Base-by-base conservation (phyloP, 1,284 basidiomycete species). In the Ganoderma resinaceum region DNA sequence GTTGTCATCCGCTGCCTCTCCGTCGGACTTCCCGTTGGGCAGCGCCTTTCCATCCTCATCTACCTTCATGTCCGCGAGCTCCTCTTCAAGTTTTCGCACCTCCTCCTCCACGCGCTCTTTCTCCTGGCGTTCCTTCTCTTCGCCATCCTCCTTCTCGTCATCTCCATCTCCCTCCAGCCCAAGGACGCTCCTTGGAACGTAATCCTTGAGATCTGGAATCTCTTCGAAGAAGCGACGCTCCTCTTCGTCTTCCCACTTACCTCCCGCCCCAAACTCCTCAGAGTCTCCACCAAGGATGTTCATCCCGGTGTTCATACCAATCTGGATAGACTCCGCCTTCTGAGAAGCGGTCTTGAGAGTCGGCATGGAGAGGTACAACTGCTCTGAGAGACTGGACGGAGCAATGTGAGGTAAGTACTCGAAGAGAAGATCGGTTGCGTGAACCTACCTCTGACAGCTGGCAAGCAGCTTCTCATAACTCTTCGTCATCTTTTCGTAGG, bases 171-270 rank as follows among this genome's bases (percentile, higher is more conserved):
- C 87, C 70, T 94, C 93, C 65, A 95, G 84, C n/a, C 96, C 96
- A 20, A 99, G 84, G 29, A 99, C 86, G 46, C 90, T 90, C 61
- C 89, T 91, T 0, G 98, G 98, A 0, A 99, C 95, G 68, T 96
- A 93, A 70, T 97, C 95, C 69, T 92, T 92, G 55, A 99, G 81
- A 78, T 99, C 97, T 64, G 95, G 88, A 40, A 98, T 84, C 71
- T 99, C 96, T 78, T 99, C 97, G 77, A 94, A 99, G 81, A 98
- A 99, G 62, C 91, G 86, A 52, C 94, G 87, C 78, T 99, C 96
- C 80, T 99, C 98, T 72, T 99, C 98, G 76, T 99, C 98, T 78
- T 97, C 95, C 98, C 98, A 99, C 76, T 98, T 97, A 3, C 95
- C 94, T 5, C 93, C 92, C 3, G 95, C 93, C 2, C 18, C 84